Evolutionary conservation across 1,139 yeast genomes (phyloP).

Genomic region (Saccharomycopsis hybrid): DNA sequence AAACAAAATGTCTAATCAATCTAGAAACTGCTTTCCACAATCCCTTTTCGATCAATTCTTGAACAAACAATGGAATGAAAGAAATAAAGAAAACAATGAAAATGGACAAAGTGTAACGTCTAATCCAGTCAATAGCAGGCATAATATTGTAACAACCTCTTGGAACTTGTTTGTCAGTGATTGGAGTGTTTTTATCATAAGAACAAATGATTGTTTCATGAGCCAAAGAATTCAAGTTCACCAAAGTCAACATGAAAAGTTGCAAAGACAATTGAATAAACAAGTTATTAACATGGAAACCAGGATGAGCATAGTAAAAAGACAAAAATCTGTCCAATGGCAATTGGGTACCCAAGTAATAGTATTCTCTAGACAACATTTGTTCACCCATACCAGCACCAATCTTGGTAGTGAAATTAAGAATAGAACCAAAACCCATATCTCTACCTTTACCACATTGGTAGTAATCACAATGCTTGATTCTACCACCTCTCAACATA

Average conservation of each 20-base stretch:
- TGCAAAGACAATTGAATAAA: constrained; percentile 93
- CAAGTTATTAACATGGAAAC: constrained; percentile 97
- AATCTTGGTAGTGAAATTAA: constrained; percentile 97
- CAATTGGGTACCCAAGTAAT: constrained; percentile 93
- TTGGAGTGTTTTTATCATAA: constrained; percentile 78
- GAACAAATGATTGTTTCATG: constrained; percentile 84
- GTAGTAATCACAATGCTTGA: constrained; percentile 97
- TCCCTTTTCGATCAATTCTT: constrained; percentile 97
- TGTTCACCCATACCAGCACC: constrained; percentile 99
- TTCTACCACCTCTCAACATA: constrained; percentile 95
- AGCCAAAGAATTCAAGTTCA: constrained; percentile 86
- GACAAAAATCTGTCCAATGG: constrained; percentile 96
- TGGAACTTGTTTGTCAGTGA: constrained; percentile 80
- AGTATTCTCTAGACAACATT: constrained; percentile 96
- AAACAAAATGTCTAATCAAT: constrained; percentile 80
- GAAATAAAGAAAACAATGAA: constrained; percentile 98
- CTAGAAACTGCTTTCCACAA: constrained; percentile 92
- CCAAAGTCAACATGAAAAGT: constrained; percentile 83
- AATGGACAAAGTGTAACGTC: constrained; percentile 95
- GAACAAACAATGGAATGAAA: constrained; percentile 91
- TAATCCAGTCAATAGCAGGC: constrained; percentile 94
- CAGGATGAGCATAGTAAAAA: constrained; percentile 97
- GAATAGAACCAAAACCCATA: constrained; percentile 97
- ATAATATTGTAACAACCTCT: constrained; percentile 87
- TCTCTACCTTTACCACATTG: constrained; percentile 99